Percentiles rank a stretch among this genome's conserved stretches.
Evolutionary conservation across 2,329 filamentous ascomycete genomes (phyloP).

Genomic region (Fusarium sterilihyphosum): DNA sequence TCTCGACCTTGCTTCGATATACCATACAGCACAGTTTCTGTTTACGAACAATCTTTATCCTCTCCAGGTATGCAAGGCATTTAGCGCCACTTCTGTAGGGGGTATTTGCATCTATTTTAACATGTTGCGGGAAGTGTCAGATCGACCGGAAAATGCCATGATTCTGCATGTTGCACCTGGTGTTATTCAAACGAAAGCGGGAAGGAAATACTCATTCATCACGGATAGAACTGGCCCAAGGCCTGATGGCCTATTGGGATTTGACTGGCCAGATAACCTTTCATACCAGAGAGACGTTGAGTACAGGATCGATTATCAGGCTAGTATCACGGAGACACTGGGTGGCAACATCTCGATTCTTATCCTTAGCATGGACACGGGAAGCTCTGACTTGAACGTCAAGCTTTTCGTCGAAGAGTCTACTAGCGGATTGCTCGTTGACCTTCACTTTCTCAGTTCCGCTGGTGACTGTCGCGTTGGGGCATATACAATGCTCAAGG

Average conservation of each 20-base stretch:
- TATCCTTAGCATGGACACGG: accelerated
- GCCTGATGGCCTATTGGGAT: accelerated
- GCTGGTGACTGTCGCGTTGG: accelerated
- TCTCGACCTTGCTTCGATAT: background rate
- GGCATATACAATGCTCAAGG: accelerated
- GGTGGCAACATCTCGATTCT: background rate
- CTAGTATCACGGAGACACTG: accelerated
- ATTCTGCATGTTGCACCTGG: background rate
- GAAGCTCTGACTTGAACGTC: accelerated
- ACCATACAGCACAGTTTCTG: background rate
- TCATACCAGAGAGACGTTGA: background rate
- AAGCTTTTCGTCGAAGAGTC: accelerated
- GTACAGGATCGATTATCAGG: background rate
- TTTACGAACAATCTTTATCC: accelerated
- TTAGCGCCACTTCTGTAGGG: background rate
- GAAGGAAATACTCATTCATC: accelerated
- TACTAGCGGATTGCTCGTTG: accelerated
- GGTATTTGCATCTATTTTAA: background rate
- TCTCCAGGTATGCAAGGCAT: accelerated
- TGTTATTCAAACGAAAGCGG: accelerated
- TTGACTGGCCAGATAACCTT: background rate
- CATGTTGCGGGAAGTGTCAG: background rate
- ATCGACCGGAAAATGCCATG: background rate
- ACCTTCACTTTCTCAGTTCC: accelerated
- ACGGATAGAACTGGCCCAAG: accelerated